Evolutionary conservation across 2,329 filamentous ascomycete genomes (phyloP), one percentile per base, ranked within the genome.

Genomic region (Coniella vitis): DNA sequence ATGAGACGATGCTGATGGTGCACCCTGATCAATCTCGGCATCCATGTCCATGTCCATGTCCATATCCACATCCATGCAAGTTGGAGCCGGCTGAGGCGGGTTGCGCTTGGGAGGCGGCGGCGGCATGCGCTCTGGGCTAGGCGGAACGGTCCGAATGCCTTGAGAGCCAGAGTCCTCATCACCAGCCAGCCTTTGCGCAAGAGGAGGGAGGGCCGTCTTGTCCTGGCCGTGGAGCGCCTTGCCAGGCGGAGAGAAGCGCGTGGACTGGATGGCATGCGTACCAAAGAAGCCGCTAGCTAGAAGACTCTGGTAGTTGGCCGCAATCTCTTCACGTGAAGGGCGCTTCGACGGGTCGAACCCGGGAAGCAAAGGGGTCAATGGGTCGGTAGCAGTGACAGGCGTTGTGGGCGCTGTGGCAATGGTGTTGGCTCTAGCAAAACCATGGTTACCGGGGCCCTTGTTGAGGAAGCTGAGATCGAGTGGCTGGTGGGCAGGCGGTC

Each of bases 281-380:
- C 72, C 68, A 60, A 81, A 81, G 70, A 81, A 81, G 51, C 78
- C 78, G 5, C 71, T 71, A 2, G 75, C 71, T 56, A 81, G 69
- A 49, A 81, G 69, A 55, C 75, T 65, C 55, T 78, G 73, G 61
- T 81, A 81, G 58, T 69, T 79, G 52, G 73, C 70, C 58, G 78
- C 56, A 46, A 81, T 70, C 49, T 81, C 75, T 45, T 81, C 78
- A 3, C 66, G 60, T 4, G 65, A 60, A 22, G 63, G 67, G 36
- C 63, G 63, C 47, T 58, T 55, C 58, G 32, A 46, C 17, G 51
- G 51, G 32, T 53, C 51, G 37, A 51, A 53, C n/a, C 22, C 16
- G 12, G 48, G 45, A 25, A 20, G 38, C 29, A 39, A 38, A 40
- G 29, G 40, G 17, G n/a, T 37, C 29, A 25, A 20, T 39, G 44